Evolutionary conservation across 2,329 filamentous ascomycete species (phyloP).

Genomic region (Parafenestella ontariensis): DNA sequence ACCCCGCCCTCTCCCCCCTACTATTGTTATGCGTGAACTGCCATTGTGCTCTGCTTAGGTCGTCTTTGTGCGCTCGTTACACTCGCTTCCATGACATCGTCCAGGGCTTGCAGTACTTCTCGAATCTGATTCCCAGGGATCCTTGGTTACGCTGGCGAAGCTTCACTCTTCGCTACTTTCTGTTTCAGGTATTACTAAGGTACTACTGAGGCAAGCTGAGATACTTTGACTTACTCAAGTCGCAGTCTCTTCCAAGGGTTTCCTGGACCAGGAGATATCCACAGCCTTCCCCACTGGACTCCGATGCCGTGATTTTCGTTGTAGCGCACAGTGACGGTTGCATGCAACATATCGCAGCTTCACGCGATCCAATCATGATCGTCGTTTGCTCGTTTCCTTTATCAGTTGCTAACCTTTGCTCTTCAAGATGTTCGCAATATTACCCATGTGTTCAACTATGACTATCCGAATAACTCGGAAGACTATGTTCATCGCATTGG

Average conservation of each 20-base stretch:
- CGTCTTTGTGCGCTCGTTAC: slow-evolving; percentile 77
- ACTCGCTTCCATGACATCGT: slow-evolving; percentile 87
- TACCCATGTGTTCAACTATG: slow-evolving; percentile 99
- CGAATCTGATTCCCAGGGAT: slow-evolving; percentile 80
- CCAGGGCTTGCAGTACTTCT: slow-evolving; percentile 84
- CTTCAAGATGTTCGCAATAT: slow-evolving; percentile 99
- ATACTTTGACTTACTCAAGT: slow-evolving; percentile 81
- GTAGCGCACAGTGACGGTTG: slow-evolving; percentile 64
- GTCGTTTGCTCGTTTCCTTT: slow-evolving; percentile 52
- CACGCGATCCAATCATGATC: slow-evolving; percentile 66
- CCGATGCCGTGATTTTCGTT: slow-evolving; percentile 53
- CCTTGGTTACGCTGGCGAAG: slow-evolving; percentile 84
- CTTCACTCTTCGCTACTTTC: slow-evolving; percentile 71
- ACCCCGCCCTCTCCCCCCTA: slow-evolving; percentile 45
- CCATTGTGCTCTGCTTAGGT: slow-evolving; percentile 86
- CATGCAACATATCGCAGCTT: slow-evolving; percentile 62
- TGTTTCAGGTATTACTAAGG: slow-evolving; percentile 74
- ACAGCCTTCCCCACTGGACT: slow-evolving; percentile 56
- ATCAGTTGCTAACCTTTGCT: slow-evolving; percentile 77
- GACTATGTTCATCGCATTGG: slow-evolving; percentile 74
- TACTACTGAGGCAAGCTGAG: slow-evolving; percentile 75
- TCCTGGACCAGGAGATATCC: slow-evolving; percentile 68
- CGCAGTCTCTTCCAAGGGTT: slow-evolving; percentile 71
- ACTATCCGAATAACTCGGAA: slow-evolving; percentile 93
- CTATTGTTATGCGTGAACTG: slow-evolving; percentile 66